Evolutionary conservation across 2,329 filamentous ascomycete genomes (phyloP).

Genomic region (Monosporascus sp.): DNA sequence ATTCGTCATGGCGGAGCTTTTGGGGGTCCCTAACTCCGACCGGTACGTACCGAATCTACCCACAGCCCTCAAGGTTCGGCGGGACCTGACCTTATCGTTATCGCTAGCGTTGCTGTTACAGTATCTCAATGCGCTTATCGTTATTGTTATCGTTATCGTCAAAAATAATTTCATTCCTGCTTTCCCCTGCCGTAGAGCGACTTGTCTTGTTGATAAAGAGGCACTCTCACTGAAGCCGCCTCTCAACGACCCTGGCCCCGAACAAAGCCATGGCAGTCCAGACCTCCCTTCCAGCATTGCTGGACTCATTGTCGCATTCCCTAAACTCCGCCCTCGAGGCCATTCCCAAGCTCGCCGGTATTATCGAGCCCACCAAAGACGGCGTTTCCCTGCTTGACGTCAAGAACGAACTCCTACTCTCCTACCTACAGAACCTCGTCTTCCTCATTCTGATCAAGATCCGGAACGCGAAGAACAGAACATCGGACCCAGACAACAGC

Average conservation of each 20-base stretch:
- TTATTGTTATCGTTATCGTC: conserved; percentile 4
- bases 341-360: conserved; percentile 51
- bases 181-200: too few species aligned
- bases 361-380: conserved; percentile 67
- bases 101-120: background rate
- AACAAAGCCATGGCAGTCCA: conserved; percentile 42
- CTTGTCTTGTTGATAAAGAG: too few species aligned
- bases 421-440: conserved; percentile 90
- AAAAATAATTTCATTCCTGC: background rate
- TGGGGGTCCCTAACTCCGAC: too few species aligned
- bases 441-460: conserved; percentile 82
- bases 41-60: background rate
- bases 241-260: too few species aligned
- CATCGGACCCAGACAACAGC: conserved; percentile 24
- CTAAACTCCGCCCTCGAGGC: conserved; percentile 61
- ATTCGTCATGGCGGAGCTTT: too few species aligned
- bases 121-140: conserved; percentile 5
- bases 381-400: conserved; percentile 92
- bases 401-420: conserved; percentile 95
- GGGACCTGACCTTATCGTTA: conserved; percentile 11
- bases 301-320: conserved; percentile 53
- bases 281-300: conserved; percentile 42
- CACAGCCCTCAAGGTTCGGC: background rate
- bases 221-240: too few species aligned
- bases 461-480: conserved; percentile 43